phyloP scores from a whole-genome alignment of 495 filamentous ascomycete genomes.

The Parmelia sp. region DNA sequence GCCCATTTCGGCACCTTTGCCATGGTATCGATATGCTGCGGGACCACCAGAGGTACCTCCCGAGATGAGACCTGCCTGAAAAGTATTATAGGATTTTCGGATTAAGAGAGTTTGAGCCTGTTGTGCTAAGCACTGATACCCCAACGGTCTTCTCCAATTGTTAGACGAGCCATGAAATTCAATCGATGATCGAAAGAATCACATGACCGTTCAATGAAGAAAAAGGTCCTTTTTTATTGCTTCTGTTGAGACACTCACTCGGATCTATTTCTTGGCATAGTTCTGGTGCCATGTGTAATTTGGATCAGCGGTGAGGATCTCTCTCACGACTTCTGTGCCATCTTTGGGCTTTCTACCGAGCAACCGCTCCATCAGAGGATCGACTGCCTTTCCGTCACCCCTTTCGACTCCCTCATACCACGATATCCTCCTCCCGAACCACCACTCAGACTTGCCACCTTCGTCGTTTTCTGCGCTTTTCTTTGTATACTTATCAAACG shows the following conservation, averaged over 20 bases:
- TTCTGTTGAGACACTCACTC: neutral
- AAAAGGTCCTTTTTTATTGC: no score
- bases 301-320: neutral
- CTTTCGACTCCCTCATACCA: neutral
- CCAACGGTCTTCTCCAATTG: neutral
- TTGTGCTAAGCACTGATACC: neutral
- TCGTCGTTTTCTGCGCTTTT: neutral
- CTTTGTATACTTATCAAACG: neutral
- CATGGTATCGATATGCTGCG: constrained; percentile 25
- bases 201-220: neutral
- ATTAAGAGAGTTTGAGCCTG: neutral
- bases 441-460: neutral
- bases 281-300: neutral
- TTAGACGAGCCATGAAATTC: neutral
- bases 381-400: neutral
- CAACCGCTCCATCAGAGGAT: constrained; percentile 7
- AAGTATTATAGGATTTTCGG: neutral
- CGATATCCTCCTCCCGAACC: constrained; percentile 6
- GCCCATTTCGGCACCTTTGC: constrained; percentile 25
- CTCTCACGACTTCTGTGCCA: neutral
- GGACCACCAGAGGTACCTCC: constrained; percentile 11
- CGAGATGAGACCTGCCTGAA: neutral
- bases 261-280: neutral
- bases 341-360: neutral
- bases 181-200: neutral